phyloP scores from a whole-genome alignment of 2,329 filamentous ascomycete genomes.

The Annulohypoxylon truncatum region DNA sequence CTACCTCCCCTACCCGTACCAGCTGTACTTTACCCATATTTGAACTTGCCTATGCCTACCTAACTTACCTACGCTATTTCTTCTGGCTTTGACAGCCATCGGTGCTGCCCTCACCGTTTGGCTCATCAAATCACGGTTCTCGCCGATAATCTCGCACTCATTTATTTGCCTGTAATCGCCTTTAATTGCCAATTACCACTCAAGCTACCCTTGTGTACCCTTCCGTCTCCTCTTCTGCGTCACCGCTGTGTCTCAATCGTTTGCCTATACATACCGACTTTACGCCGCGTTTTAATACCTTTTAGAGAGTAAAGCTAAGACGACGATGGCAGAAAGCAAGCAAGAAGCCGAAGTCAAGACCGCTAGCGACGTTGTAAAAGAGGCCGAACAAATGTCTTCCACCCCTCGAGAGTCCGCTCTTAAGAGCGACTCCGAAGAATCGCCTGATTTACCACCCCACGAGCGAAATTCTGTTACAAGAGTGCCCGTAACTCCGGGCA shows the following conservation, averaged over 20 bases:
- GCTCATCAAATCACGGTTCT: constrained; percentile 2
- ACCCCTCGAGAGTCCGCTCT: constrained; percentile 26
- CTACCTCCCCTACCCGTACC: not conserved
- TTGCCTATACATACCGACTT: constrained; percentile 6
- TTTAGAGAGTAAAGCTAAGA: constrained; percentile 33
- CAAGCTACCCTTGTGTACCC: not conserved
- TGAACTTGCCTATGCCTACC: constrained; percentile 25
- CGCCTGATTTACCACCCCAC: constrained; percentile 51
- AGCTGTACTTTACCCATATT: constrained; percentile 24
- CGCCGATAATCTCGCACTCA: not conserved
- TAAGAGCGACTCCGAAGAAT: constrained; percentile 23
- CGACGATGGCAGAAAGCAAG: constrained; percentile 40
- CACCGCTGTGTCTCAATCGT: constrained; percentile 9
- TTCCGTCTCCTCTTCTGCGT: not conserved
- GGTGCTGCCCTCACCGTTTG: constrained; percentile 17
- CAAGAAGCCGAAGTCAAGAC: constrained; percentile 14
- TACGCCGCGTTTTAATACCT: not conserved
- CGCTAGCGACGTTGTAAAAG: constrained; percentile 25
- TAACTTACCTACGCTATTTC: constrained; percentile 15
- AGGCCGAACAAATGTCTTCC: constrained; percentile 34
- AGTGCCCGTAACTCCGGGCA: constrained; percentile 57
- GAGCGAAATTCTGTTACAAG: constrained; percentile 49
- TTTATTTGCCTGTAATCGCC: not conserved
- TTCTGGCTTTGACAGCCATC: constrained; percentile 15
- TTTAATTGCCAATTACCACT: constrained; percentile 19